Evolutionary conservation across 768 basidiomycete species (phyloP), one percentile per base, ranked within the genome.

Genomic region (Agrocybe pediades): DNA sequence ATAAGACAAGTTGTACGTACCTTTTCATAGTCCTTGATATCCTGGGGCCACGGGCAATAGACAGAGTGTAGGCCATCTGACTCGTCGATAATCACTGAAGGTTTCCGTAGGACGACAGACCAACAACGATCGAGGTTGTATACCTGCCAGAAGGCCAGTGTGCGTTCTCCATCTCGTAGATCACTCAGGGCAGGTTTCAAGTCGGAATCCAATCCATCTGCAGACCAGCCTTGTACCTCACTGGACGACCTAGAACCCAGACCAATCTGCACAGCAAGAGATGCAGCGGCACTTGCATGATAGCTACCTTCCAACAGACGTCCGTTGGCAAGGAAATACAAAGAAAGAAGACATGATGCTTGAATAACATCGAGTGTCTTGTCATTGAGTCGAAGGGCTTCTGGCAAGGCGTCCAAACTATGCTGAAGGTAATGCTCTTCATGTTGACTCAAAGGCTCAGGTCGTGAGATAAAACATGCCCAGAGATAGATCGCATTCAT

Each of bases 401-500:
- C 84, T 23, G 76, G 80, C 51, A 90, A 78, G 0, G 79, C 77
- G 30, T 86, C 80, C 15, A 88, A 80, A 2, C 88, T 74, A 29
- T 82, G 80, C 9, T 71, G 73, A 51, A 92, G 83, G 63, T 89
- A 92, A 57, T 85, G 81, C 15, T 82, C 77, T 69, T 92, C 89
- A 63, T 90, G 86, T 47, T 85, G 82, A 60, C 81, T 82, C 11
- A 92, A 74, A 5, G 83, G 78, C 33, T 83, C 86, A 6, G 88
- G 85, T 19, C 87, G 79, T 9, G 90, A 89, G 36, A 92, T 78
- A 65, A 87, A 89, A 67, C 89, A 92, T 1, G 88, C 86, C 86
- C 90, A 91, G 6, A 92, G 81, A 65, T 85, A 92, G 63, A 92
- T 86, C 56, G 89, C 79, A 63, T 91, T 89, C 77, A 91, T 83